These are phyloP conservation scores for Colletotrichum sp. DNA, from an alignment of 2,329 filamentous ascomycete genomes.

Conservation along the genomic window DNA sequence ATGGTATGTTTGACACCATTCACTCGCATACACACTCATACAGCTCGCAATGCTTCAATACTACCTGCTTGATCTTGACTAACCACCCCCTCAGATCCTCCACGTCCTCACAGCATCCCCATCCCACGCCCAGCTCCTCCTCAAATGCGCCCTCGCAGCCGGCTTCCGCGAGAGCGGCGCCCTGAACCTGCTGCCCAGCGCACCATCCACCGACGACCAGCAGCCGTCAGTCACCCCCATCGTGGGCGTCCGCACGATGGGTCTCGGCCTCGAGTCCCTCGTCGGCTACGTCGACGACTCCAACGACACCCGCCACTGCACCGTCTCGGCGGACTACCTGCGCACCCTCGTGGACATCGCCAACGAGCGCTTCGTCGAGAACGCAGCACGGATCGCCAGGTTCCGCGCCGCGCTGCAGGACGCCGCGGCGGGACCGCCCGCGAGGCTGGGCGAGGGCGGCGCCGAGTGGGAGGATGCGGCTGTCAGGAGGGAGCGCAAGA, in stretches of 20 bases:
- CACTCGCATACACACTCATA: neutral
- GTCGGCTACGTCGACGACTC: constrained; percentile 61
- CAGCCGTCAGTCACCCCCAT: constrained; percentile 62
- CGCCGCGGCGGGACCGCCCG: constrained; percentile 29
- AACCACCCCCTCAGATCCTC: constrained; percentile 68
- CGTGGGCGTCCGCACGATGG: constrained; percentile 85
- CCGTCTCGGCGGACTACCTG: constrained; percentile 74
- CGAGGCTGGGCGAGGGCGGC: constrained; percentile 31
- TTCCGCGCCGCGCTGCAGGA: constrained; percentile 61
- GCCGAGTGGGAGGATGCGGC: constrained; percentile 61
- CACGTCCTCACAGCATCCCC: constrained; percentile 83
- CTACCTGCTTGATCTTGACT: neutral
- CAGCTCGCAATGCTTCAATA: neutral
- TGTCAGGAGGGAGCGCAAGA: constrained; percentile 59
- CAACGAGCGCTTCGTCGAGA: constrained; percentile 77
- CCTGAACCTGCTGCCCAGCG: constrained; percentile 61
- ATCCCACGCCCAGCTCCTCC: constrained; percentile 74
- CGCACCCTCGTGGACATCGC: constrained; percentile 70
- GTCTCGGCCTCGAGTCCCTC: constrained; percentile 81
- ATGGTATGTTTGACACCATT: constrained; percentile 68
- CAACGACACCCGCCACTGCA: constrained; percentile 41
- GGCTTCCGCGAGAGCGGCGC: constrained; percentile 93
- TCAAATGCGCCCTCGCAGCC: constrained; percentile 77
- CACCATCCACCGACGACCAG: constrained; percentile 32
- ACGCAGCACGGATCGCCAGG: constrained; percentile 68